Percentiles rank a stretch among this genome's conserved stretches.
Conservation (phyloP, 352 stramenopile species). For the Halophytophthora polymorphica region DNA sequence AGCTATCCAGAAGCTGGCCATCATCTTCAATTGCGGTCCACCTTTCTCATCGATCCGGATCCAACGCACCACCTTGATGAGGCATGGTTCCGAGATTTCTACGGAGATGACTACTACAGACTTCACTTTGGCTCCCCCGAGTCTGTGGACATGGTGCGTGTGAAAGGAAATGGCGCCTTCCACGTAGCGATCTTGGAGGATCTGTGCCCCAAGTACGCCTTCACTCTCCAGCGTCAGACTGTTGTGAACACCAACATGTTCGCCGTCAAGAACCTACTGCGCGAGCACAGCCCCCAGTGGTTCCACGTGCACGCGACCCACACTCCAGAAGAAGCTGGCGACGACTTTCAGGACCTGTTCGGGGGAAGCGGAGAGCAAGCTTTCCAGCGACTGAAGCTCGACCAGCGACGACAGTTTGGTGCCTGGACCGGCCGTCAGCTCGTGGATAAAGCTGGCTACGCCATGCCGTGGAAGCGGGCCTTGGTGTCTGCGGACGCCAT, state of each 20-base stretch:
- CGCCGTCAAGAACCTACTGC: slow-evolving; percentile 21
- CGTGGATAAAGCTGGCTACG: slow-evolving; percentile 9
- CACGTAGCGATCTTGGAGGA: slow-evolving; percentile 21
- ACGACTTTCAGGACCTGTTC: slow-evolving; percentile 22
- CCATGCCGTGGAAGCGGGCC: slow-evolving; percentile 15
- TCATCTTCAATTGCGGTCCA: slow-evolving; percentile 10
- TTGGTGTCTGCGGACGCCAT: slow-evolving; percentile 19
- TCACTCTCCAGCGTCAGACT: slow-evolving; percentile 16
- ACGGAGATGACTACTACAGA: slow-evolving; percentile 18
- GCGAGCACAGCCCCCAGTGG: slow-evolving; percentile 13
- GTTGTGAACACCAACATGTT: slow-evolving; percentile 28
- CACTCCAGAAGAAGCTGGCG: slow-evolving; percentile 15
- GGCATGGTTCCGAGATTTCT: slow-evolving; percentile 25
- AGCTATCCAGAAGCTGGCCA: slow-evolving; percentile 19
- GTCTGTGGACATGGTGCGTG: slow-evolving; percentile 20
- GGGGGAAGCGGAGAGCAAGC: slow-evolving; percentile 9
- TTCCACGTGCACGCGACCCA: slow-evolving; percentile 26
- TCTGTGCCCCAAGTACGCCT: slow-evolving; percentile 26
- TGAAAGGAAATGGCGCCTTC: slow-evolving; percentile 23
- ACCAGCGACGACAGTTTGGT: not conserved
- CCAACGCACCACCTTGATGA: slow-evolving; percentile 12
- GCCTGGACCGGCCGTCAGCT: not conserved
- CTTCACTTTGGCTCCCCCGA: slow-evolving; percentile 17
- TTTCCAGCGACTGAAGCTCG: slow-evolving; percentile 9
- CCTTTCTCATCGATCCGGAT: slow-evolving; percentile 14